Base-by-base conservation (phyloP, 129 eudicot genomes). In the Chrysanthemum makinoi region DNA sequence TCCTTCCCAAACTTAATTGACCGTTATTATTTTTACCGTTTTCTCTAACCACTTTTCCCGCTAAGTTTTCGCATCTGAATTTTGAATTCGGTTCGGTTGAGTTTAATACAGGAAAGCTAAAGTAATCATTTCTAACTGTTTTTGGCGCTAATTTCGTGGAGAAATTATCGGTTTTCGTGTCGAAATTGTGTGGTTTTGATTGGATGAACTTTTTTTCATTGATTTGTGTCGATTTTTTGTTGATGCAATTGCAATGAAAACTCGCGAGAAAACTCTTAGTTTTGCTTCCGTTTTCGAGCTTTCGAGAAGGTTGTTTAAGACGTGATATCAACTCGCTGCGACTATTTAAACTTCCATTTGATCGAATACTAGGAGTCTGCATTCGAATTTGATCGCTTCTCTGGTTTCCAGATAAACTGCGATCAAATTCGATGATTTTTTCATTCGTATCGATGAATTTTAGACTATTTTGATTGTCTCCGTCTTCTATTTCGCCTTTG, bases 281-380 rank as follows among this genome's bases (percentile, higher is more conserved):
- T 60, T 70, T 60, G 62, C 64, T 74, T 62, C 26, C 75, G 62
- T 82, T 84, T 52, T 44, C 77, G 59, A 61, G 54, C 55, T 53
- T 80, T 46, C 68, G 30, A 35, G 66, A 80, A 51, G 48, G 69
- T 19, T 66, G 81, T 66, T 61, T 80, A 53, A 62, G 67, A 53
- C 71, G 77, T 2, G 77, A 81, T 64, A 93, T 28, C n/a, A 93
- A 79, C 10, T 75, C 80, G 33, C 85, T 87, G 64, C 84, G 83
- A 80, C 98, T 93, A 61, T 85, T 83, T 72, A 69, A 75, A 63
- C 96, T 93, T 3, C 81, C 82, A 64, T 77, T 86, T 10, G 98
- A 93, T 49, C 81, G 82, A 69, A 77, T 76, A 74, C 98, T 85
- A 17, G 88, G 86, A 8, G 95, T 80, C 69, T 74, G 77, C 10